These are phyloP conservation scores for Megacollybia marginata DNA, from an alignment of 768 basidiomycete species.

Conservation along the genomic window DNA sequence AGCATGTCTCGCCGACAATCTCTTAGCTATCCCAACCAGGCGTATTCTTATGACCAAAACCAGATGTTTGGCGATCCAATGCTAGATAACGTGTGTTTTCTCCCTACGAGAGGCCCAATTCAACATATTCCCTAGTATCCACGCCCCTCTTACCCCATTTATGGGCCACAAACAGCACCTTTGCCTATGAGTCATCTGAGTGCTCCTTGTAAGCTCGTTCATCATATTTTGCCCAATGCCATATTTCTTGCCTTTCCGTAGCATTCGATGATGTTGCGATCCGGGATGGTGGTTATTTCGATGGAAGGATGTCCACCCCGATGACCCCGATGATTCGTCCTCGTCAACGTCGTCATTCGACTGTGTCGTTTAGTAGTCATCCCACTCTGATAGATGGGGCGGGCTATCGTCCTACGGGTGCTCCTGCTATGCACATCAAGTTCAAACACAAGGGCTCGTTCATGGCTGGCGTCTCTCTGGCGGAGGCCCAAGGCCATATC, in stretches of 20 bases:
- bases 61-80: background rate
- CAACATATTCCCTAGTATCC: constrained; percentile 28
- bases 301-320: constrained; percentile 27
- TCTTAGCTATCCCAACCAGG: background rate
- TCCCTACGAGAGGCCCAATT: constrained; percentile 4
- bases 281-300: constrained; percentile 44
- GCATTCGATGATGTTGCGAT: constrained; percentile 50
- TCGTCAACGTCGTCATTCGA: constrained; percentile 42
- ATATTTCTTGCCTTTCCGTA: constrained; percentile 8
- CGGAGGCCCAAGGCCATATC: constrained; percentile 60
- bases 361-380: constrained; percentile 36
- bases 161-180: constrained; percentile 28
- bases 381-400: constrained; percentile 24
- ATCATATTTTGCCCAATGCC: background rate
- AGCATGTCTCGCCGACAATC: background rate
- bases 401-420: constrained; percentile 37
- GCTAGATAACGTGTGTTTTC: background rate
- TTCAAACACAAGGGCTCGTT: constrained; percentile 71
- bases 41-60: background rate
- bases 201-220: constrained; percentile 28
- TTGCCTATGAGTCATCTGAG: constrained; percentile 33
- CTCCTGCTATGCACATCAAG: constrained; percentile 49
- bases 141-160: constrained; percentile 39
- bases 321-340: constrained; percentile 26
- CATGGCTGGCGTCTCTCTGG: constrained; percentile 55